A percentile compares a stretch with the other conserved stretches of the same genome.
Conservation (phyloP, 2,329 filamentous ascomycete genomes). For the Helicocarpus griseus region DNA sequence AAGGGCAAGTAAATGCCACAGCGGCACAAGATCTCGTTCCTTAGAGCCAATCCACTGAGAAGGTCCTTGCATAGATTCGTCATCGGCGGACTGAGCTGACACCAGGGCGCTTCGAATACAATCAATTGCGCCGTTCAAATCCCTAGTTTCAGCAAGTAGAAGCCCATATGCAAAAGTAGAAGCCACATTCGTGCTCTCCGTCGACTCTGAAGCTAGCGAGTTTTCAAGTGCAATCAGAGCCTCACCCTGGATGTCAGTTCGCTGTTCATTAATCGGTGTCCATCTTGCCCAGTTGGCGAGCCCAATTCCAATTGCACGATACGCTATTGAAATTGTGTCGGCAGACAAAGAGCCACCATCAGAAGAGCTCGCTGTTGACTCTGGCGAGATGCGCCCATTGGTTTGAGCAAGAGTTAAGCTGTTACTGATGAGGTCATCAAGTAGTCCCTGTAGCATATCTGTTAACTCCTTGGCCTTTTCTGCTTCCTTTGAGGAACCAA, state of each 20-base stretch:
- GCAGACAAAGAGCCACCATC: conserved; percentile 40
- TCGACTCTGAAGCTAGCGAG: conserved; percentile 58
- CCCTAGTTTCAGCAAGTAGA: conserved; percentile 79
- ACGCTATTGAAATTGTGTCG: conserved; percentile 57
- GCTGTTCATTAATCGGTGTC: conserved; percentile 63
- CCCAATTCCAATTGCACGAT: conserved; percentile 76
- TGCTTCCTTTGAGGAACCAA: conserved; percentile 63
- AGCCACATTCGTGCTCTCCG: conserved; percentile 59
- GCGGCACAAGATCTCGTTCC: conserved; percentile 53
- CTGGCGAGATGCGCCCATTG: conserved; percentile 9
- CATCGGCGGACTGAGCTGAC: conserved; percentile 25
- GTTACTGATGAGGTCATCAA: conserved; percentile 17
- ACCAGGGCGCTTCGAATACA: conserved; percentile 67
- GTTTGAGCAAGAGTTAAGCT: conserved; percentile 10
- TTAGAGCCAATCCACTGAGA: conserved; percentile 22
- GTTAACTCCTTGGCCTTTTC: conserved; percentile 69
- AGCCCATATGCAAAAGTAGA: conserved; percentile 71
- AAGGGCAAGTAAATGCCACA: conserved; percentile 87
- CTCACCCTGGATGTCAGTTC: conserved; percentile 64
- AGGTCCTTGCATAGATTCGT: conserved; percentile 18
- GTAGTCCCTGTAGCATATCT: conserved; percentile 44
- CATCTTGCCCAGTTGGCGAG: conserved; percentile 79
- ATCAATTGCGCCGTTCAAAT: conserved; percentile 70
- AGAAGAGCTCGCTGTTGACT: conserved; percentile 4
- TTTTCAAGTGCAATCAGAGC: conserved; percentile 67